phyloP scores from a whole-genome alignment of 2,329 filamentous ascomycete species.

The Aureobasidium sp. region DNA sequence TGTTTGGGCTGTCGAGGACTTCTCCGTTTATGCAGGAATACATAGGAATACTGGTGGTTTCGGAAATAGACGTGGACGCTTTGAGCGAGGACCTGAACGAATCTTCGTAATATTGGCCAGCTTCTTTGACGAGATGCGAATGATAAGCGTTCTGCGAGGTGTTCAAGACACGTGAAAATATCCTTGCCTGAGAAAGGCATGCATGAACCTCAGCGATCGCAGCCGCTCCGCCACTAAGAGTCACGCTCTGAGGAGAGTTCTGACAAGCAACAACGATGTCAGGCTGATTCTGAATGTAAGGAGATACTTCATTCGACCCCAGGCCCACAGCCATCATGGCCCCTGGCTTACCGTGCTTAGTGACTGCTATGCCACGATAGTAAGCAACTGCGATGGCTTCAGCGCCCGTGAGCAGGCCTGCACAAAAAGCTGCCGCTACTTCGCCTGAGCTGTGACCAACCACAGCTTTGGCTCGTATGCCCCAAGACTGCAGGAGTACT shows the following conservation, averaged over 20 bases:
- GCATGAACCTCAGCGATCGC: not conserved
- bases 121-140: not conserved
- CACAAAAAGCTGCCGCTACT: constrained; percentile 28
- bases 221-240: not conserved
- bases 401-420: constrained; percentile 10
- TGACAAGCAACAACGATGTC: not conserved
- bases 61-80: not conserved
- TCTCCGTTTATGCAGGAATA: not conserved
- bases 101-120: not conserved
- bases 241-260: not conserved
- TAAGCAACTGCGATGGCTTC: constrained; percentile 23
- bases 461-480: constrained; percentile 20
- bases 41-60: not conserved
- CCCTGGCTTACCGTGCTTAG: constrained; percentile 17
- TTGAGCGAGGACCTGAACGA: not conserved
- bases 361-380: constrained; percentile 19
- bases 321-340: constrained; percentile 31
- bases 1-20: not conserved
- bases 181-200: no score
- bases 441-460: constrained; percentile 30
- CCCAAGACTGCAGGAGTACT: constrained; percentile 29
- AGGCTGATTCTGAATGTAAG: not conserved
- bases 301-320: not conserved
- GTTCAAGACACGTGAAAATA: not conserved
- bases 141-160: not conserved